phyloP scores from a whole-genome alignment of 1,139 yeast genomes.

The Candida albicans region DNA sequence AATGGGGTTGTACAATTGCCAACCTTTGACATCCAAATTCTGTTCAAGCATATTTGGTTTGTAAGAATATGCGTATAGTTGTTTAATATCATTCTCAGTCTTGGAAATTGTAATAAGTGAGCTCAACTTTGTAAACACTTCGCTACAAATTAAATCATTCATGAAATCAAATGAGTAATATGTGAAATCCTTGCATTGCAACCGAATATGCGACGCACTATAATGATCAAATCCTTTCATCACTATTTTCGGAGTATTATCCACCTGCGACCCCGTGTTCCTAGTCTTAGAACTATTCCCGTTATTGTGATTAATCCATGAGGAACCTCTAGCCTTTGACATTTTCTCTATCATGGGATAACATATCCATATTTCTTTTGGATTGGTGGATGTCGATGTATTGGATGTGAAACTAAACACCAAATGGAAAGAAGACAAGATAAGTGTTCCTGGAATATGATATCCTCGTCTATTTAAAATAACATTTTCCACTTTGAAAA shows the following conservation, averaged over 20 bases:
- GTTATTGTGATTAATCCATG: constrained; percentile 25
- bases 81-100: constrained; percentile 36
- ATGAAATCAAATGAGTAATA: constrained; percentile 74
- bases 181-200: constrained; percentile 87
- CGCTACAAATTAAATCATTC: constrained; percentile 59
- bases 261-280: constrained; percentile 6
- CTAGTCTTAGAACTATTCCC: constrained; percentile 10
- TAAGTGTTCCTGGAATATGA: constrained; percentile 64
- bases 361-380: constrained; percentile 85
- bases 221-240: constrained; percentile 35
- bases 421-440: constrained; percentile 82
- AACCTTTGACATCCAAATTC: constrained; percentile 59
- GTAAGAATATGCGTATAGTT: constrained; percentile 51
- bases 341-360: constrained; percentile 81
- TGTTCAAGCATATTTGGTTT: constrained; percentile 60
- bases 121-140: constrained; percentile 72
- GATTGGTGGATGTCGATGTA: constrained; percentile 19
- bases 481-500: constrained; percentile 61
- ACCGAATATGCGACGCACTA: constrained; percentile 57
- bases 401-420: constrained; percentile 57
- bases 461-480: constrained; percentile 69
- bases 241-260: constrained; percentile 9
- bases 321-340: constrained; percentile 57
- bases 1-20: constrained; percentile 67
- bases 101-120: constrained; percentile 51